phyloP scores from a whole-genome alignment of 768 basidiomycete species.

The Suillus ampliporus region DNA sequence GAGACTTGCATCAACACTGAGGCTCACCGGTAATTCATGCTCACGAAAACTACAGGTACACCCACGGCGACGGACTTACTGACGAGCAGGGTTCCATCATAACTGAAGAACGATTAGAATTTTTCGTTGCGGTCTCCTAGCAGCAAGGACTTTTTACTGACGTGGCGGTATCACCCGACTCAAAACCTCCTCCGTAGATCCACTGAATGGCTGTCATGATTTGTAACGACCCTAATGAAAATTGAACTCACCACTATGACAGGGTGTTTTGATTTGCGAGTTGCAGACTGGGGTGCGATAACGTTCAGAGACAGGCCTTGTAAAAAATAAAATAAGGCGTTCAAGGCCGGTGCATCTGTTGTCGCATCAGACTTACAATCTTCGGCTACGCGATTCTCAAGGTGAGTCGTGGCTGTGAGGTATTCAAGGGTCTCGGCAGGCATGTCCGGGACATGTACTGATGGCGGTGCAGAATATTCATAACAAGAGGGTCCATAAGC shows the following conservation, averaged over 20 bases:
- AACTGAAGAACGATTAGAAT: no score
- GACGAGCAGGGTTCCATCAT: no score
- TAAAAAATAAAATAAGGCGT: not conserved
- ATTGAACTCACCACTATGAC: slow-evolving; percentile 51
- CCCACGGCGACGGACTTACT: no score
- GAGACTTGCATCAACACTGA: no score
- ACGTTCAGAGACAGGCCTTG: slow-evolving; percentile 59
- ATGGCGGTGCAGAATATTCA: no score
- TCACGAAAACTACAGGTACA: no score
- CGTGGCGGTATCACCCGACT: no score
- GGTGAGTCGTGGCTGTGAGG: slow-evolving; percentile 34
- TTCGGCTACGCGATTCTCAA: slow-evolving; percentile 44
- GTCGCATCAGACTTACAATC: slow-evolving; percentile 47
- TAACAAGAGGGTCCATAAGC: no score
- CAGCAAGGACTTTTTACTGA: no score
- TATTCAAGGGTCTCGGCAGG: slow-evolving; percentile 22
- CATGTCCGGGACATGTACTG: no score
- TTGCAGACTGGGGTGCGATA: slow-evolving; percentile 48
- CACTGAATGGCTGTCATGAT: slow-evolving; percentile 26
- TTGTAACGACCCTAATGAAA: not conserved
- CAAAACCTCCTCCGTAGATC: slow-evolving; percentile 39
- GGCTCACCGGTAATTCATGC: no score
- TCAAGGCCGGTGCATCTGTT: not conserved
- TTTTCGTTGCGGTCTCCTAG: no score
- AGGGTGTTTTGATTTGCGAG: slow-evolving; percentile 50